These are phyloP conservation scores for Psilocybe sp. DNA, from an alignment of 768 basidiomycete genomes.

Conservation along the genomic window DNA sequence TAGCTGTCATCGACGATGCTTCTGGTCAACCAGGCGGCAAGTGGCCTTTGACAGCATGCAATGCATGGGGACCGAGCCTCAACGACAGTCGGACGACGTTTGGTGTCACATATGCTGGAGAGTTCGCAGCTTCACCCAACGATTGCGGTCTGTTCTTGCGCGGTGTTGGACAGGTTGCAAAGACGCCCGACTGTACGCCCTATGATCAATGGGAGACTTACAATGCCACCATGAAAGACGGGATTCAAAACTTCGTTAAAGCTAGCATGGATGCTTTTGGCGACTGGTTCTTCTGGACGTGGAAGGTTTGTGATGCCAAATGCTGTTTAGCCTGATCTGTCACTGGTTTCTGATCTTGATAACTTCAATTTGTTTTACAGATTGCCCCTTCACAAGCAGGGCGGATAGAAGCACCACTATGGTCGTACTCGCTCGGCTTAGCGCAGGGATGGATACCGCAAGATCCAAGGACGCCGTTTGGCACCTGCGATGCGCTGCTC, in stretches of 20 bases:
- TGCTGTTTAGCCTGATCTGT: background rate
- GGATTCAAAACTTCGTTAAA: constrained; percentile 53
- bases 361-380: constrained; percentile 7
- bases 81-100: constrained; percentile 49
- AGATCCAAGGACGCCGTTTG: constrained; percentile 63
- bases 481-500: constrained; percentile 57
- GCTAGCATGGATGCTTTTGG: constrained; percentile 41
- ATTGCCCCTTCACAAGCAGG: constrained; percentile 45
- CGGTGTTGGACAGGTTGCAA: constrained; percentile 34
- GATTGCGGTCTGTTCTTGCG: constrained; percentile 47
- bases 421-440: constrained; percentile 47
- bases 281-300: constrained; percentile 48
- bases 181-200: constrained; percentile 28
- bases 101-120: constrained; percentile 73
- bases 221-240: constrained; percentile 32
- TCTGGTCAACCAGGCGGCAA: constrained; percentile 34
- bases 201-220: constrained; percentile 59
- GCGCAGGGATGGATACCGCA: constrained; percentile 74
- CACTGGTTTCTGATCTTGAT: background rate
- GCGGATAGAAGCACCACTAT: constrained; percentile 32
- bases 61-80: constrained; percentile 52
- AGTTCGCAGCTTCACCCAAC: constrained; percentile 70
- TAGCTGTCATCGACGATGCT: constrained; percentile 26
- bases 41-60: constrained; percentile 53
- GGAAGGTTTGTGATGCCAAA: constrained; percentile 29